Conservation (phyloP, 1,139 yeast genomes). For the Blastobotrys elegans region DNA sequence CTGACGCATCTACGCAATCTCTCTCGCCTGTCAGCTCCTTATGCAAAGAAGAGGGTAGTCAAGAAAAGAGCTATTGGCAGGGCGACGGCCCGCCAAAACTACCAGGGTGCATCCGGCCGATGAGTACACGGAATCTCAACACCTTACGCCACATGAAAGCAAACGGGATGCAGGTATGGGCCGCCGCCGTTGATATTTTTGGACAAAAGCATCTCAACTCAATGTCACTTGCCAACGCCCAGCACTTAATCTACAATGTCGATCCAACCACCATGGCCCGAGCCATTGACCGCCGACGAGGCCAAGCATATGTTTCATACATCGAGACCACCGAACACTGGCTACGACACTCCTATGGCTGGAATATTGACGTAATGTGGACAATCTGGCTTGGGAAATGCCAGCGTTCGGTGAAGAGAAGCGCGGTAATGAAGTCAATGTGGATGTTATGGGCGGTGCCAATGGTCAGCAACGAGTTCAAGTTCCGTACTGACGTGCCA, state of each 20-base stretch:
- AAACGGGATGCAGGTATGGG: not conserved
- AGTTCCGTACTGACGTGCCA: too few species aligned
- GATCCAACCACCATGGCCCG: not conserved
- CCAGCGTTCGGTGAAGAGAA: not conserved
- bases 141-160: not conserved
- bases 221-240: not conserved
- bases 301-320: not conserved
- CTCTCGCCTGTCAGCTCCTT: too few species aligned
- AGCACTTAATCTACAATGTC: not conserved
- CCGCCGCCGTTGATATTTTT: not conserved
- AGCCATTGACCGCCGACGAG: not conserved
- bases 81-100: too few species aligned
- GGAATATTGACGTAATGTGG: not conserved
- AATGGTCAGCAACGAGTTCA: not conserved
- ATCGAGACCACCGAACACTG: not conserved
- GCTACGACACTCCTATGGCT: not conserved
- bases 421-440: not conserved
- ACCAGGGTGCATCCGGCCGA: too few species aligned
- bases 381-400: not conserved
- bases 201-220: not conserved
- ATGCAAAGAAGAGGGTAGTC: too few species aligned
- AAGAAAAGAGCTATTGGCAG: too few species aligned
- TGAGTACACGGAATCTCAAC: not conserved
- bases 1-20: too few species aligned
- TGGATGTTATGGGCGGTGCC: constrained; percentile 1